A percentile compares a stretch with the other conserved stretches of the same genome.
These are phyloP conservation scores for Hypoxylon lienhwacheense DNA, from an alignment of 495 filamentous ascomycete species.

Conservation along the genomic window DNA sequence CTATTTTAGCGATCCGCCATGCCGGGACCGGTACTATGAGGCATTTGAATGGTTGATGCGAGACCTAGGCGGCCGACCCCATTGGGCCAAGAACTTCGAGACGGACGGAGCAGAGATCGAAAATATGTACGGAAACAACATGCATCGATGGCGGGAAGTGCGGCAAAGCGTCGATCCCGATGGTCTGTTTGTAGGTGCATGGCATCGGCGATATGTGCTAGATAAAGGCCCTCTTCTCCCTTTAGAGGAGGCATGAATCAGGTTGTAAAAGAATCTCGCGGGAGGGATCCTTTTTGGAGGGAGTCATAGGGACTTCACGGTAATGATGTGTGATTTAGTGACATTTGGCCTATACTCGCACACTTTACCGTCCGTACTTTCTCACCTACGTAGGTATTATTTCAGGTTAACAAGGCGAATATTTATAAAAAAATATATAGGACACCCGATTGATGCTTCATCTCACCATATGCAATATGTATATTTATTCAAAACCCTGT, in stretches of 20 bases:
- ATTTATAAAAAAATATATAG: too few species aligned
- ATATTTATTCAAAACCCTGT: too few species aligned
- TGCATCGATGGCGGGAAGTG: constrained; percentile 67
- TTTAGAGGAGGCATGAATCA: constrained; percentile 46
- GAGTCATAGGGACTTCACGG: constrained; percentile 34
- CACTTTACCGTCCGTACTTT: background rate
- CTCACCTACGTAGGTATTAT: background rate
- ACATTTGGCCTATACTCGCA: background rate
- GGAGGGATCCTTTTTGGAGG: constrained; percentile 38
- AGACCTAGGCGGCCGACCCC: constrained; percentile 83
- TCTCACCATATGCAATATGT: too few species aligned
- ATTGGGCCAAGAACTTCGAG: constrained; percentile 97
- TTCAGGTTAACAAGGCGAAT: too few species aligned
- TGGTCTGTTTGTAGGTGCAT: constrained; percentile 89
- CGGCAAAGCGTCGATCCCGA: constrained; percentile 78
- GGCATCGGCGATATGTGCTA: constrained; percentile 77
- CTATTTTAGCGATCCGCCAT: constrained; percentile 79
- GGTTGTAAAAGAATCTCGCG: constrained; percentile 23
- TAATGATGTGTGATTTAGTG: background rate
- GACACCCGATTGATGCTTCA: too few species aligned
- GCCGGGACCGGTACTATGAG: constrained; percentile 76
- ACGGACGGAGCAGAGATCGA: constrained; percentile 59
- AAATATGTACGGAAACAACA: constrained; percentile 54
- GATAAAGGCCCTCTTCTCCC: constrained; percentile 38
- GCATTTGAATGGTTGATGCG: constrained; percentile 97